Evolutionary conservation across 306 rosid species (phyloP).

Genomic region (Cyclanthera cordifolia): DNA sequence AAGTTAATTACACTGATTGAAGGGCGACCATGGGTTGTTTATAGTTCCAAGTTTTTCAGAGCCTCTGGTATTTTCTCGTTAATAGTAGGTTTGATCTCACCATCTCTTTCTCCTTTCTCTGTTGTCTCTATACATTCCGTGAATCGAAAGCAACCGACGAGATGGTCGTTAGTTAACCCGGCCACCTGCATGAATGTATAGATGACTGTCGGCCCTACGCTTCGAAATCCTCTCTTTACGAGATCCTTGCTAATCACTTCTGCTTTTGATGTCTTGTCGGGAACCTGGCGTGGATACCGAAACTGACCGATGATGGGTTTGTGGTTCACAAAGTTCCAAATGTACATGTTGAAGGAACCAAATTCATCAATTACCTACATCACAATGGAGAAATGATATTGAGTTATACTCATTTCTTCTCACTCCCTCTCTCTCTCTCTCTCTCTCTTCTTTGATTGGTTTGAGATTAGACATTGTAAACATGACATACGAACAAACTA

Average conservation of each 20-base stretch:
- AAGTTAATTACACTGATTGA: conserved; percentile 13
- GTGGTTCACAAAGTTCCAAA: conserved; percentile 65
- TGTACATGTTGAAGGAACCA: conserved; percentile 47
- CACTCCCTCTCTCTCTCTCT: background rate
- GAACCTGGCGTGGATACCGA: conserved; percentile 54
- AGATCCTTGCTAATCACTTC: conserved; percentile 64
- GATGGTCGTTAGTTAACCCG: conserved; percentile 65
- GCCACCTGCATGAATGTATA: conserved; percentile 69
- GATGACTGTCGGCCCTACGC: conserved; percentile 58
- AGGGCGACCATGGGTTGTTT: conserved; percentile 26
- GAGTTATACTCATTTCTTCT: background rate
- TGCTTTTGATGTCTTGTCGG: conserved; percentile 64
- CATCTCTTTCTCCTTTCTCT: conserved; percentile 30
- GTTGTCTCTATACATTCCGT: conserved; percentile 35
- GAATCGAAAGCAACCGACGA: conserved; percentile 61
- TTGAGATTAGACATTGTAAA: background rate
- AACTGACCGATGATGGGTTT: conserved; percentile 45
- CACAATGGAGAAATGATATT: background rate
- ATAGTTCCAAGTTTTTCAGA: conserved; percentile 21
- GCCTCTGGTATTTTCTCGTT: conserved; percentile 25
- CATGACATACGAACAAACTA: conserved; percentile 28
- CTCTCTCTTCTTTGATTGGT: background rate
- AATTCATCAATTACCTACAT: conserved; percentile 50
- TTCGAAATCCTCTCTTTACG: conserved; percentile 58
- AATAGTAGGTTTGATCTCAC: conserved; percentile 22